A percentile compares a stretch with the other conserved stretches of the same genome.
Conservation (phyloP, 352 stramenopile species). For the Phytophthora cactorum region DNA sequence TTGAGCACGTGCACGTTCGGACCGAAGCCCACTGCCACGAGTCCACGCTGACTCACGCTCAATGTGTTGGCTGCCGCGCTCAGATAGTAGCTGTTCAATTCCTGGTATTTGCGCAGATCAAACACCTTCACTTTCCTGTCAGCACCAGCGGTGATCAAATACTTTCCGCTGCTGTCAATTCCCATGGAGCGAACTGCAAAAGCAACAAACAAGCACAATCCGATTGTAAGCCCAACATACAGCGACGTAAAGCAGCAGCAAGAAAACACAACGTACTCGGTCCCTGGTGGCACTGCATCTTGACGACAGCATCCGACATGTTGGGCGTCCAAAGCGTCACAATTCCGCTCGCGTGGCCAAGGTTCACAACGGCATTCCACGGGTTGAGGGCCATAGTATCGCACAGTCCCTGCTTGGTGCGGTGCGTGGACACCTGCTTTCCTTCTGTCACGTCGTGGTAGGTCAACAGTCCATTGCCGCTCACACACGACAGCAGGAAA, state of each 20-base stretch:
- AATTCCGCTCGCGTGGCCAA: conserved; percentile 97
- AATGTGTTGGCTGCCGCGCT: conserved; percentile 86
- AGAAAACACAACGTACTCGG: conserved; percentile 73
- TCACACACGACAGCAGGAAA: conserved; percentile 97
- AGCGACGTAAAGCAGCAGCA: conserved; percentile 2
- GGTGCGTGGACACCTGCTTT: conserved; percentile 91
- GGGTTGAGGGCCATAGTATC: conserved; percentile 95
- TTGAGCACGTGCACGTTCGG: conserved; percentile 93
- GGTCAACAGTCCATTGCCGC: conserved; percentile 88
- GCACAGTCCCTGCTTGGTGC: conserved; percentile 93
- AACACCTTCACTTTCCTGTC: conserved; percentile 98
- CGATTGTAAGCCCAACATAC: conserved; percentile 11
- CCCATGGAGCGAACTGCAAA: conserved; percentile 88
- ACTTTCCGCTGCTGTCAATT: conserved; percentile 93
- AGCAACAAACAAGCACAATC: conserved; percentile 16
- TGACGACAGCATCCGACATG: conserved; percentile 94
- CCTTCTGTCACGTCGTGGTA: conserved; percentile 98
- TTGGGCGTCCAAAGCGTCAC: conserved; percentile 99
- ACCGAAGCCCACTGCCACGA: conserved; percentile 95
- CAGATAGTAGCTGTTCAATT: conserved; percentile 95
- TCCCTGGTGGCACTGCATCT: conserved; percentile 97
- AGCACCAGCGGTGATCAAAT: conserved; percentile 96
- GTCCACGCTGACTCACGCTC: conserved; percentile 96
- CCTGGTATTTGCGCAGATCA: conserved; percentile 97
- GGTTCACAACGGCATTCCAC: conserved; percentile 96